Evolutionary conservation across 202 grass and related monocot genomes (phyloP).

Genomic region (Brachypodium distachyon): DNA sequence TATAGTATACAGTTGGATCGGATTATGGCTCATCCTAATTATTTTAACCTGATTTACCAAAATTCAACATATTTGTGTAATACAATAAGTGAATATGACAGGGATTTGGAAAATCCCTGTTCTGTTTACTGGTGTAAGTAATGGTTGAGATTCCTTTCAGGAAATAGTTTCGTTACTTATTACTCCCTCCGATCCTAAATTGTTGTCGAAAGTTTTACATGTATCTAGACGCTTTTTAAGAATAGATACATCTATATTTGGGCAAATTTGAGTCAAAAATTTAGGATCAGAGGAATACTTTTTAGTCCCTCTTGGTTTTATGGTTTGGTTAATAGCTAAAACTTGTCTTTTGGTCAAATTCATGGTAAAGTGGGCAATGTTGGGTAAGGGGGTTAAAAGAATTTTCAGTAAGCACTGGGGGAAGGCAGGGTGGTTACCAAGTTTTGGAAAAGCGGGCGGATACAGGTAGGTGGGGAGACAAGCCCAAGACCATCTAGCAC

Average conservation of each 20-base stretch:
- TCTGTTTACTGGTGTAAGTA: neutral
- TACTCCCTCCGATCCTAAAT: no score
- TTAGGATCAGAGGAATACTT: no score
- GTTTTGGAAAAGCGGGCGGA: neutral
- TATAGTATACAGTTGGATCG: neutral
- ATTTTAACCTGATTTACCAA: neutral
- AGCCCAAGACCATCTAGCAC: neutral
- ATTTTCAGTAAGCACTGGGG: neutral
- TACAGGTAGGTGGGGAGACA: neutral
- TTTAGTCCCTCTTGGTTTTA: neutral
- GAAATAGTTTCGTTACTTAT: neutral
- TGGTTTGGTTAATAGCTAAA: neutral
- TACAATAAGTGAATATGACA: neutral
- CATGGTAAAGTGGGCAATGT: neutral
- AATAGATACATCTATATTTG: no score
- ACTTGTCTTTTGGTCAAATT: neutral
- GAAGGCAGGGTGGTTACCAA: neutral
- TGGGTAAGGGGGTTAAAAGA: neutral
- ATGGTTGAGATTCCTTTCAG: neutral
- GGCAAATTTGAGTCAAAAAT: no score
- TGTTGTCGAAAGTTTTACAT: no score
- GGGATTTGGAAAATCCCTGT: neutral
- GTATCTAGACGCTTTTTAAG: no score
- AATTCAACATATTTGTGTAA: neutral
- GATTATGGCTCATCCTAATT: neutral